phyloP scores from a whole-genome alignment of 192 early-diverging fungal species.

The Pilaira anomala region DNA sequence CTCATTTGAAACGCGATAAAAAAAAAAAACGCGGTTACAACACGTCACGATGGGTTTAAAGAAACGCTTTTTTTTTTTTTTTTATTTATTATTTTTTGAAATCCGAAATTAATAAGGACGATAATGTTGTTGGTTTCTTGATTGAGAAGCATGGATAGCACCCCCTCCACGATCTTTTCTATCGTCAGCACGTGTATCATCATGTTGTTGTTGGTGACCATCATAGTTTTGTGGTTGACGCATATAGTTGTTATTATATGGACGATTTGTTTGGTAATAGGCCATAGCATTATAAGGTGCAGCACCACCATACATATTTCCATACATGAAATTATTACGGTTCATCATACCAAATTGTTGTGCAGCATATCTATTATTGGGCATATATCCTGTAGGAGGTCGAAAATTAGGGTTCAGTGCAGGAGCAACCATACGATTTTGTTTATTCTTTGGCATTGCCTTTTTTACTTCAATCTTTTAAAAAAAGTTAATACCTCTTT shows the following conservation, averaged over 20 bases:
- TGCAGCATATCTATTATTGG: constrained; percentile 30
- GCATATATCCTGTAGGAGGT: constrained; percentile 30
- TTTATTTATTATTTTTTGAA: no score
- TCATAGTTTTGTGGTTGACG: constrained; percentile 33
- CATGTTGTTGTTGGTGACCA: constrained; percentile 21
- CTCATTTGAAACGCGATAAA: no score
- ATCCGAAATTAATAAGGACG: constrained; percentile 46
- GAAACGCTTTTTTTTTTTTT: no score
- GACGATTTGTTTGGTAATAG: constrained; percentile 24
- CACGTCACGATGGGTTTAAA: background rate
- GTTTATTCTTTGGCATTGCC: constrained; percentile 60
- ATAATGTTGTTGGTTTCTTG: constrained; percentile 38
- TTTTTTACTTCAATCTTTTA: constrained; percentile 66
- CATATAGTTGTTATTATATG: constrained; percentile 31
- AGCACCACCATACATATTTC: constrained; percentile 37
- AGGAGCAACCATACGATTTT: constrained; percentile 20
- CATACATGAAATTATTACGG: constrained; percentile 29
- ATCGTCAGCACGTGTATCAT: constrained; percentile 9
- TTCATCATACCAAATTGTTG: constrained; percentile 26
- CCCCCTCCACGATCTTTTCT: constrained; percentile 31
- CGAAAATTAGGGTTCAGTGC: constrained; percentile 24
- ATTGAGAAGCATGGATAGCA: constrained; percentile 39
- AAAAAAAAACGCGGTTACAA: no score
- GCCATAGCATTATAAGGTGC: constrained; percentile 32
- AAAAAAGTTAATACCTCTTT: background rate